Conservation (phyloP, 1,284 basidiomycete species). For the Sporisorium graminicola region DNA sequence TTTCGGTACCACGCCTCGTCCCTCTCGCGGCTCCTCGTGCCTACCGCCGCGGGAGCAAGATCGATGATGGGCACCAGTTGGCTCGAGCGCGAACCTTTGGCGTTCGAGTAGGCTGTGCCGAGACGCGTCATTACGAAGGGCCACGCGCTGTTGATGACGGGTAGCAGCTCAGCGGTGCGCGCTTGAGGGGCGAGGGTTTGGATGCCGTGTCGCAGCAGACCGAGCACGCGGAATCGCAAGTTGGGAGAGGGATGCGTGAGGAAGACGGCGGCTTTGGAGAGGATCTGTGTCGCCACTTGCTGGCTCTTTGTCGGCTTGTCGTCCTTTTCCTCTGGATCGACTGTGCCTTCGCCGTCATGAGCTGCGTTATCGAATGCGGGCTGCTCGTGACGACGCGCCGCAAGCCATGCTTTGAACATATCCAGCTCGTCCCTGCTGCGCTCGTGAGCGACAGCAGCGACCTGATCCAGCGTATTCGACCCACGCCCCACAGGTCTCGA, state of each 20-base stretch:
- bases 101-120: slow-evolving; percentile 33
- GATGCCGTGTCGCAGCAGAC: slow-evolving; percentile 46
- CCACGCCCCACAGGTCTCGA: not conserved
- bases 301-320: slow-evolving; percentile 44
- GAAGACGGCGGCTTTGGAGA: slow-evolving; percentile 41
- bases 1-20: slow-evolving; percentile 12
- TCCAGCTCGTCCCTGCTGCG: slow-evolving; percentile 10
- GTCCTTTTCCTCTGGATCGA: slow-evolving; percentile 20
- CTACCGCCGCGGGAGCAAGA: not conserved
- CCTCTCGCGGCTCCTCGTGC: not conserved
- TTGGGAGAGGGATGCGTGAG: slow-evolving; percentile 51
- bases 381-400: slow-evolving; percentile 3
- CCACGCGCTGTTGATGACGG: slow-evolving; percentile 63
- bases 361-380: slow-evolving; percentile 4
- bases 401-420: slow-evolving; percentile 20
- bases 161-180: slow-evolving; percentile 55
- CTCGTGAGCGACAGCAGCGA: not conserved
- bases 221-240: slow-evolving; percentile 43
- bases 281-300: slow-evolving; percentile 40
- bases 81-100: not conserved
- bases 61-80: slow-evolving; percentile 32
- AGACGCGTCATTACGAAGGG: slow-evolving; percentile 62
- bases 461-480: not conserved
- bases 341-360: not conserved
- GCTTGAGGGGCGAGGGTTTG: slow-evolving; percentile 43